phyloP scores from a whole-genome alignment of 768 basidiomycete genomes.

The Harrya chromipes region DNA sequence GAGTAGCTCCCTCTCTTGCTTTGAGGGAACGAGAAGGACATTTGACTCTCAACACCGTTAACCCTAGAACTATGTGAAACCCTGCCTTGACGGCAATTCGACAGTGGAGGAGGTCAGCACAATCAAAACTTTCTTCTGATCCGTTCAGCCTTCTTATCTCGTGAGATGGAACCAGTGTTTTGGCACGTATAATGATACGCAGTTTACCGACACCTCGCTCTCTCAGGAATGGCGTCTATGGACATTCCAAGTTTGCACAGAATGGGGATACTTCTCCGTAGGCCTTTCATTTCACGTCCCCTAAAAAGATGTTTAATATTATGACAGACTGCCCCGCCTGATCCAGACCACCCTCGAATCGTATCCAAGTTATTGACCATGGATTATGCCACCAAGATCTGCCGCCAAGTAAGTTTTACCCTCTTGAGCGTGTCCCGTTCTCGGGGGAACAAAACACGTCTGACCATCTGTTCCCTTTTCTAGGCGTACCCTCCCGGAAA shows the following conservation, averaged over 20 bases:
- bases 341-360: conserved; percentile 66
- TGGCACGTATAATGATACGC: conserved; percentile 69
- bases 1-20: conserved; percentile 7
- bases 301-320: background rate
- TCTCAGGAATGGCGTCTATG: conserved; percentile 82
- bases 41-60: background rate
- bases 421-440: background rate
- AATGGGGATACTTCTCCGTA: conserved; percentile 94
- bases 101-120: conserved; percentile 51
- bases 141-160: background rate
- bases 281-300: conserved; percentile 16
- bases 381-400: conserved; percentile 68
- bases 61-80: conserved; percentile 49
- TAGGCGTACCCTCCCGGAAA: conserved; percentile 79
- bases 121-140: background rate
- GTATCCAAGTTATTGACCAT: conserved; percentile 75
- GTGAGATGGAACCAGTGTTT: conserved; percentile 59
- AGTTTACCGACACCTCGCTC: conserved; percentile 59
- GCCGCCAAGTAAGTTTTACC: conserved; percentile 47
- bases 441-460: background rate
- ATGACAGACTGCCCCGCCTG: conserved; percentile 67
- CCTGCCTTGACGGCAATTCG: conserved; percentile 46
- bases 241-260: conserved; percentile 89
- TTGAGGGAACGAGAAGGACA: background rate
- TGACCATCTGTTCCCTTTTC: background rate